Evolutionary conservation across 768 basidiomycete genomes (phyloP), one percentile per base, ranked within the genome.

Genomic region (Lactifluus hygrophoroides): DNA sequence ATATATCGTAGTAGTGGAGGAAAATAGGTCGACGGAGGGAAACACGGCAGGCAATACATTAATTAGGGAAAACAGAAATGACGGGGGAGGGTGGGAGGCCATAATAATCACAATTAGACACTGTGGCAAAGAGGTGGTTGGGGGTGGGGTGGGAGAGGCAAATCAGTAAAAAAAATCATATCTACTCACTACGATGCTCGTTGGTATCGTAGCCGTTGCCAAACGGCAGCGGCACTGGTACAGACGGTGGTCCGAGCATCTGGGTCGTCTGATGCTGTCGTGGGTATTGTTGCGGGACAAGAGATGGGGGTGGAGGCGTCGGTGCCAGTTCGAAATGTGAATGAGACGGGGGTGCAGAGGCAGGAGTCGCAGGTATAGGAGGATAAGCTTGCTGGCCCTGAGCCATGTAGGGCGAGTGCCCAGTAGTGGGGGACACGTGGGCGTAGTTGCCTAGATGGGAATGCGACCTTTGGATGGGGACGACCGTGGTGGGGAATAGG

Each of bases 261-360:
- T 49, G 59, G 21, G 49, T 2, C n/a, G 49, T 11, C 28, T 37
- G 54, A 6, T 50, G 43, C 35, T 49, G n/a, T n/a, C n/a, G 21
- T 2, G 14, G 42, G 23, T 46, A 56, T 17, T 43, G 49, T 27
- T 60, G 58, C 34, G 49, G 58, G 11, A 35, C 1, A 19, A 51
- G 48, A 8, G 54, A 25, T 5, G 48, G 49, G 13, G 28, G 35
- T 2, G 59, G 54, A 0, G 54, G 54, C 7, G 58, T 55, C 35
- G 59, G 49, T 37, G 54, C 54, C 16, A 60, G 59, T 34, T 51
- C 59, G 14, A 60, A 60, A 47, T 60, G 59, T 17, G 54, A 38
- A n/a, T 60, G 59, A 45, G 59, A 55, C 14, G 59, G 59, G 25
- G 59, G 59, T 43, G 59, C 59, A 40, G 59, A 60, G 23, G 59